Base-by-base conservation (phyloP, 768 basidiomycete species). In the Arthromyces matolae region DNA sequence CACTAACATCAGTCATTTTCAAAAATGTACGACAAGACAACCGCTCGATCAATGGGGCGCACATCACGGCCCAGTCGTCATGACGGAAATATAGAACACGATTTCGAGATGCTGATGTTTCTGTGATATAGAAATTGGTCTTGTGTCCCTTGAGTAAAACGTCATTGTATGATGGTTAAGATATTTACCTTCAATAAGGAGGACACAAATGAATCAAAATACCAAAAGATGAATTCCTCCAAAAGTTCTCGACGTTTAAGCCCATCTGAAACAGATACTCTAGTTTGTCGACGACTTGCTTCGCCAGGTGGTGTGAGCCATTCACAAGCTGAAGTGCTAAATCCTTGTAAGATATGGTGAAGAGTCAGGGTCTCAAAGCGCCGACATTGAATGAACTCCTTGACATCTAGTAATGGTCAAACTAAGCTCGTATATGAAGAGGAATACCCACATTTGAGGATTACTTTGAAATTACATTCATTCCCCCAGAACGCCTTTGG, bases 81-180 rank as follows among this genome's bases (percentile, higher is more conserved):
- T 97, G 93, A 9, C 91, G 81, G 64, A 96, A 98, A 61, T 94
- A 99, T 1, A 97, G 69, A 1, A 94, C 76, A 35, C 81, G 80
- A 51, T 93, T 88, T 32, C 86, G 76, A 58, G 84, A 91, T 6
- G 85, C 87, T 16, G 87, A 84, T 0, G 94, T 91, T 54, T 98
- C 90, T 0, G 96, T 98, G 35, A 93, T 76, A 64, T 97, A 97
- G 67, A 96, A 99, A 0, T 85, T 84, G 3, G 91, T 91, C 94
- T 97, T 22, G 9, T 37, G 19, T 39, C 3, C 24, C 23, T 41
- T 14, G 8, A 27, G n/a, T 46, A 22, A 41, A 20, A 36, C n/a
- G 8, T 12, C 14, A 29, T 29, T 22, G 39, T 45, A 5, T 37
- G 18, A 34, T 32, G 29, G 45, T 16, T 60, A 76, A 36, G 19